Conservation (phyloP, 148 eudicot species). For the Limonium bicolor region DNA sequence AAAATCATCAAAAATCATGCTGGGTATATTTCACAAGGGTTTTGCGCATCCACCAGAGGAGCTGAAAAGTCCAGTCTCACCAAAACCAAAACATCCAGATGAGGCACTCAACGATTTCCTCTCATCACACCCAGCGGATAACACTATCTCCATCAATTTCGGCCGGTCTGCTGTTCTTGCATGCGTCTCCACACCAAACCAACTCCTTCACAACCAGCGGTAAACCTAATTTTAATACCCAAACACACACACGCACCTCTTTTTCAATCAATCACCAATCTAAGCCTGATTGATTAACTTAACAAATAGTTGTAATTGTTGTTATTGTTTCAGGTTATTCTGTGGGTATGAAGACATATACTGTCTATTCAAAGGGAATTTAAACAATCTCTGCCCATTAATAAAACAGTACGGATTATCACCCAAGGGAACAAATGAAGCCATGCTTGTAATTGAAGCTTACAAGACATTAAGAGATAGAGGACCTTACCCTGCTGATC, state of each 20-base stretch:
- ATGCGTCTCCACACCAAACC: conserved; percentile 30
- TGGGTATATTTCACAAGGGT: conserved; percentile 85
- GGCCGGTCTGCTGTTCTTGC: conserved; percentile 73
- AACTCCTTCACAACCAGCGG: conserved; percentile 23
- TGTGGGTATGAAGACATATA: conserved; percentile 72
- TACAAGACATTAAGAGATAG: conserved; percentile 79
- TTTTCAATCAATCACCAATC: neutral
- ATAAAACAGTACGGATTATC: conserved; percentile 62
- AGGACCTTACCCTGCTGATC: conserved; percentile 92
- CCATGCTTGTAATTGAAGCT: conserved; percentile 77
- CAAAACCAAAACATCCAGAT: conserved; percentile 41
- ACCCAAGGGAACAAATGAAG: conserved; percentile 49
- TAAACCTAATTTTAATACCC: conserved; percentile 2
- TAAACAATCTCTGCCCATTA: conserved; percentile 60
- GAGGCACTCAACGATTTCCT: conserved; percentile 58
- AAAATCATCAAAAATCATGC: no score
- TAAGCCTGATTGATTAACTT: neutral
- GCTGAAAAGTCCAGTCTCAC: conserved; percentile 73
- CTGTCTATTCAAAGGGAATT: conserved; percentile 67
- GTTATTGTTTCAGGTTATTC: conserved; percentile 47
- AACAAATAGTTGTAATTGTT: neutral
- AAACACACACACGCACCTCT: neutral
- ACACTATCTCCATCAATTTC: conserved; percentile 47
- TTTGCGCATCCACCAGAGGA: conserved; percentile 92
- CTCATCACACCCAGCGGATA: conserved; percentile 27